Evolutionary conservation across 2,329 filamentous ascomycete genomes (phyloP), one percentile per base, ranked within the genome.

Genomic region (Diaporthe vexans): DNA sequence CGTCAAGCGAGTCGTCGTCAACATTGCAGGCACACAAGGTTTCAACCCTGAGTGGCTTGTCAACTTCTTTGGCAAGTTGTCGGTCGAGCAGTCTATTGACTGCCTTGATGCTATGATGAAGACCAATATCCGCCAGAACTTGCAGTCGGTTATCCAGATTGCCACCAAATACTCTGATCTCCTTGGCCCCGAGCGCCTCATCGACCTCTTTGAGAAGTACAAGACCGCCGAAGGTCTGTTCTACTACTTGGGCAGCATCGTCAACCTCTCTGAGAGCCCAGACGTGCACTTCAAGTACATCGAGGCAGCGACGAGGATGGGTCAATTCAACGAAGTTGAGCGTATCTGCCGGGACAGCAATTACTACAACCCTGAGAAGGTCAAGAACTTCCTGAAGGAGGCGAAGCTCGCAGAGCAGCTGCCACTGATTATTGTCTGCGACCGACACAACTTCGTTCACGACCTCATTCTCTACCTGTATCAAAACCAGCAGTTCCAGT

Each of bases 271-370:
- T 74, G 95, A 98, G 83, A 97, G 98, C 79, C 90, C 94, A 29
- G 97, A 99, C 82, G 97, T 99, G 40, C 94, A 97, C 82, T 99
- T 98, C 92, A 99, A 99, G 89, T 99, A 99, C 85, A 98, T 99
- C 75, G 96, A 99, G 85, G 95, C 97, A 73, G 97, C 97, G 43
- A 98, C 95, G 33, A 94, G 92, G 81, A 97, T 98, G 91, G 92
- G 93, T 40, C 96, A 99, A 84, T 91, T 98, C 81, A 95, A 94
- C 78, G 97, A 99, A 82, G 97, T 99, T 26, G 96, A 99, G 88
- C 94, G 97, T 72, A 96, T 99, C 80, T 98, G 96, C 87, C 92
- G 97, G 76, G 97, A 99, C 83, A 97, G 93, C 88, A 95, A 94
- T 83, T 89, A 90, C 81, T 96, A 95, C 85, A 96, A 98, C 83